Percentiles rank a stretch among this genome's conserved stretches.
Conservation (phyloP, 2,329 filamentous ascomycete species). For the Dothistroma pini region DNA sequence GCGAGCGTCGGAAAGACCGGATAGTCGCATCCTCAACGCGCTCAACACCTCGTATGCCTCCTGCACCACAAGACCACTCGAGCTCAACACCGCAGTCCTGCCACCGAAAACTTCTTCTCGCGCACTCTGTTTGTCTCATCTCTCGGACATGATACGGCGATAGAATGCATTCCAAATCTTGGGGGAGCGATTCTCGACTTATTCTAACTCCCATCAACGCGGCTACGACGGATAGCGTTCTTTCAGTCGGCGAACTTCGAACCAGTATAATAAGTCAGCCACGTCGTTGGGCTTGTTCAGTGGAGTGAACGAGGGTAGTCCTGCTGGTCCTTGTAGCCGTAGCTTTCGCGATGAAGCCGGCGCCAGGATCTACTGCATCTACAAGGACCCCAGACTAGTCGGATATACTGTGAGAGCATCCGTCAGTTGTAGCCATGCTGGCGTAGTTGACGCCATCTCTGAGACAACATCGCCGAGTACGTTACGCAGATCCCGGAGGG, state of each 20-base stretch:
- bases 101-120: neutral
- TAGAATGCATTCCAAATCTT: neutral
- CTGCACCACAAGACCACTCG: neutral
- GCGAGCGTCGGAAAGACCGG: neutral
- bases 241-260: neutral
- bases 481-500: conserved; percentile 9
- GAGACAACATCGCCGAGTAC: conserved; percentile 2
- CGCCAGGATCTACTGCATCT: conserved; percentile 30
- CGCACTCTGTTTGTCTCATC: neutral
- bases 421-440: conserved; percentile 1
- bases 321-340: conserved; percentile 21
- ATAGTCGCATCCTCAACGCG: neutral
- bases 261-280: neutral
- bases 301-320: neutral
- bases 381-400: conserved; percentile 31
- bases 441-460: conserved; percentile 9
- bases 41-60: neutral
- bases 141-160: neutral
- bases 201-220: neutral
- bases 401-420: conserved; percentile 33
- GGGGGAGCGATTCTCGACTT: neutral
- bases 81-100: neutral
- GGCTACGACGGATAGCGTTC: neutral
- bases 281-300: neutral
- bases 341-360: conserved; percentile 26